Percentiles rank a stretch among this genome's conserved stretches.
Evolutionary conservation across 1,284 basidiomycete species (phyloP).

Genomic region (Coniophora puteana): DNA sequence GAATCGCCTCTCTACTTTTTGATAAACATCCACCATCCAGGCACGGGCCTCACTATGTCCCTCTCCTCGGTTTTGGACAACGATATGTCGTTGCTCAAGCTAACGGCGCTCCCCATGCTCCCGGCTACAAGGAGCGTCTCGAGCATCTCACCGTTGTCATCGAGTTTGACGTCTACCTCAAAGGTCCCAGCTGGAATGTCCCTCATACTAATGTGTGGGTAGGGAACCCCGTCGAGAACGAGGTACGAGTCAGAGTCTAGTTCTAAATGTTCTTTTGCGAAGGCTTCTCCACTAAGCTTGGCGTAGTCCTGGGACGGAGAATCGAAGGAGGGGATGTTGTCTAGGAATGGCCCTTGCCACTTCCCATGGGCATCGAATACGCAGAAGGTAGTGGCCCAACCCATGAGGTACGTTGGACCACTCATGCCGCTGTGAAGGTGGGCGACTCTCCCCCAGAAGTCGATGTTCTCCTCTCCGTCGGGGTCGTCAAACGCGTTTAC

Average conservation of each 20-base stretch:
- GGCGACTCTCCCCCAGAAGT: conserved; percentile 36
- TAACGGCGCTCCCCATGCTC: conserved; percentile 30
- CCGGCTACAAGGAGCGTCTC: conserved; percentile 38
- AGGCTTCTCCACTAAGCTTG: conserved; percentile 21
- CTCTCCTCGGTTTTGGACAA: conserved; percentile 24
- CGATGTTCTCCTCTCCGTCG: conserved; percentile 22
- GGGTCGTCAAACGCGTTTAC: conserved; percentile 32
- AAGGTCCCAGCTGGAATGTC: conserved; percentile 32
- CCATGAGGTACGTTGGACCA: conserved; percentile 26
- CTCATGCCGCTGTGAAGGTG: conserved; percentile 19
- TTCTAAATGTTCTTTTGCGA: conserved; percentile 25
- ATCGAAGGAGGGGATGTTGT: conserved; percentile 29
- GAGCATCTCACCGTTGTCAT: conserved; percentile 30
- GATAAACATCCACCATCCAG: conserved; percentile 30
- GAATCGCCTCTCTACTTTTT: conserved; percentile 4
- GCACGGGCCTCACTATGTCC: conserved; percentile 27
- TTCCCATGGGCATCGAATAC: conserved; percentile 29
- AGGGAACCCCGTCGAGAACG: conserved; percentile 32
- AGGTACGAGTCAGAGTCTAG: conserved; percentile 22
- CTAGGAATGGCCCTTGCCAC: conserved; percentile 31
- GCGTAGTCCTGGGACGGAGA: conserved; percentile 24
- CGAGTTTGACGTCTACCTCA: conserved; percentile 34
- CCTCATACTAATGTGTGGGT: conserved; percentile 28
- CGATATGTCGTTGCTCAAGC: conserved; percentile 27
- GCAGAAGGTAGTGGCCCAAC: conserved; percentile 41